Evolutionary conservation across 345 rosid genomes (phyloP).

Genomic region (Rhizophora apiculata): DNA sequence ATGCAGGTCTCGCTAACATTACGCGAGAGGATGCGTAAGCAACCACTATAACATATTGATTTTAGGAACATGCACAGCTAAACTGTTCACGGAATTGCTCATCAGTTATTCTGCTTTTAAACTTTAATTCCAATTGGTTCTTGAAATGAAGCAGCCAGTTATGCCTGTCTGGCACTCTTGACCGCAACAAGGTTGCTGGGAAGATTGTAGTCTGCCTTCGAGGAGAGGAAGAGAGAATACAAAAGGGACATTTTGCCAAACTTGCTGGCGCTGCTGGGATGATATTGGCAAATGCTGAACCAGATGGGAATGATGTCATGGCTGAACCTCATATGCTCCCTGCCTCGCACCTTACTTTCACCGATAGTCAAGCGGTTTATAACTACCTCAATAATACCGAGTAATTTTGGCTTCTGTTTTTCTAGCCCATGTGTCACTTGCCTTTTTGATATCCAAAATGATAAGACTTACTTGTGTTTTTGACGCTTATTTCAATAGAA

Average conservation of each 20-base stretch:
- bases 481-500: not conserved
- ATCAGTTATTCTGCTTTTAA: not conserved
- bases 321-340: slow-evolving; percentile 44
- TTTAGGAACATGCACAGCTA: not conserved
- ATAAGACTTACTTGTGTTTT: not conserved
- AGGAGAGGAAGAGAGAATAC: slow-evolving; percentile 19
- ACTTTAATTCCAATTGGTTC: not conserved
- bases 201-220: slow-evolving; percentile 49
- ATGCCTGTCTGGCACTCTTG: slow-evolving; percentile 28
- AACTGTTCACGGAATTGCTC: no score
- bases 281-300: slow-evolving; percentile 37
- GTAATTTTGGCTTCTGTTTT: slow-evolving; percentile 18
- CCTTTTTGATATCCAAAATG: not conserved
- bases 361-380: slow-evolving; percentile 27
- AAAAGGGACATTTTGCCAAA: slow-evolving; percentile 28
- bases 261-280: slow-evolving; percentile 48
- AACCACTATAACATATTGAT: not conserved
- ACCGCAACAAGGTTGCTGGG: slow-evolving; percentile 48
- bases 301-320: slow-evolving; percentile 15
- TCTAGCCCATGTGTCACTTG: not conserved
- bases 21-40: not conserved
- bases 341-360: slow-evolving; percentile 31
- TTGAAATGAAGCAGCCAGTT: not conserved
- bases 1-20: not conserved
- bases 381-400: slow-evolving; percentile 38